Evolutionary conservation across 176 grass and related monocot genomes (phyloP).

Genomic region (Oryza longistaminata): DNA sequence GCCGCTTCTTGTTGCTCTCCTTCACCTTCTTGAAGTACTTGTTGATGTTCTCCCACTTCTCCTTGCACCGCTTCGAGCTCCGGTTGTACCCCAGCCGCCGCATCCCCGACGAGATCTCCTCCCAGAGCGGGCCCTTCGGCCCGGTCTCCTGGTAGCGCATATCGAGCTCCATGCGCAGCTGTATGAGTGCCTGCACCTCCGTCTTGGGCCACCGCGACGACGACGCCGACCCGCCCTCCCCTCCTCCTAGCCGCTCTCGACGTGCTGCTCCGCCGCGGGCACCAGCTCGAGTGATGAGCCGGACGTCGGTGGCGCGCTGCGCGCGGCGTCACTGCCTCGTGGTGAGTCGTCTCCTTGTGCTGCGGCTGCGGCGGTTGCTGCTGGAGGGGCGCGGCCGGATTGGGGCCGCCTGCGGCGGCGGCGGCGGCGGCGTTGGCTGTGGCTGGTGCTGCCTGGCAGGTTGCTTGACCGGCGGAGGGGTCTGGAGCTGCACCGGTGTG

Average conservation of each 20-base stretch:
- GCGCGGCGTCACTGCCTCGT: constrained; percentile 29
- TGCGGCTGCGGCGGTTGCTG: constrained; percentile 40
- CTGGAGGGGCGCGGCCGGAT: constrained; percentile 48
- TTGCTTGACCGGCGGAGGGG: constrained; percentile 24
- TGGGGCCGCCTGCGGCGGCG: constrained; percentile 1
- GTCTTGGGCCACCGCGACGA: constrained; percentile 93
- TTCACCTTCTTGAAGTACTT: constrained; percentile 99
- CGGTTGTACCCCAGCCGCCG: constrained; percentile 79
- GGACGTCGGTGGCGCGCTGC: constrained; percentile 21
- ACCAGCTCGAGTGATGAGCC: constrained; percentile 42
- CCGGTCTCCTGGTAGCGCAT: constrained; percentile 69
- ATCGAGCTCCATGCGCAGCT: constrained; percentile 78
- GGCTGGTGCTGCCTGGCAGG: constrained; percentile 37
- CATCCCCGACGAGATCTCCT: constrained; percentile 84
- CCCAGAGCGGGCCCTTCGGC: constrained; percentile 89
- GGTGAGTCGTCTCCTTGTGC: constrained; percentile 27
- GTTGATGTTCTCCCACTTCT: constrained; percentile 99
- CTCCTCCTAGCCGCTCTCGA: constrained; percentile 29
- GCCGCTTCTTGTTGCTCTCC: constrained; percentile 90
- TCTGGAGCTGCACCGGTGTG: constrained; percentile 21
- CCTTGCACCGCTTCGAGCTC: constrained; percentile 93
- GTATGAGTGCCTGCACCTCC: constrained; percentile 87
- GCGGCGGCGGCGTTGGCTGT: constrained; percentile 16
- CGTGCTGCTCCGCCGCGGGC: constrained; percentile 27
- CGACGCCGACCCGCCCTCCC: constrained; percentile 39